Evolutionary conservation across 1,284 basidiomycete species (phyloP), one percentile per base, ranked within the genome.

Genomic region (Trametes sp.): DNA sequence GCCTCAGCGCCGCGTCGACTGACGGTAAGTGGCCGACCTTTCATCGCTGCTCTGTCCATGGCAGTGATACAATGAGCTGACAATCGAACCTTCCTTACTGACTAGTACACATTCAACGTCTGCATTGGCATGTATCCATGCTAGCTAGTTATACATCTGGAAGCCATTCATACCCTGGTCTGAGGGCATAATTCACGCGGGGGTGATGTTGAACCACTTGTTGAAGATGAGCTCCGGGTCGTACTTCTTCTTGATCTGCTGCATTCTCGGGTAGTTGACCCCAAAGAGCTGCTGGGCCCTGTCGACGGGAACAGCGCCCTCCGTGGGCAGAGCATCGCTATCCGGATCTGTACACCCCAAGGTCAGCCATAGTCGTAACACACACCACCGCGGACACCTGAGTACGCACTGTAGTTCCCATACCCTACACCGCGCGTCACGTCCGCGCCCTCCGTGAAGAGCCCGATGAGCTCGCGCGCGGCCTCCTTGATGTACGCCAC

Each of bases 151-250:
- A n/a, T n/a, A n/a, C n/a, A n/a, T n/a, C n/a, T n/a, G n/a, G n/a
- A n/a, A n/a, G n/a, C n/a, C n/a, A n/a, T n/a, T n/a, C n/a, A n/a
- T n/a, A n/a, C n/a, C n/a, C n/a, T n/a, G n/a, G n/a, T n/a, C n/a
- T n/a, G n/a, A n/a, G n/a, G n/a, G n/a, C n/a, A n/a, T n/a, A n/a
- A n/a, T n/a, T 31, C 16, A 49, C n/a, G 66, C 63, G 5, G 80
- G 80, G 0, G 64, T 66, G 50, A 82, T 82, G 9, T 78, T 73
- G 67, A 82, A 84, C 84, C 84, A 87, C 59, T 82, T 84, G 66
- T 79, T 79, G 73, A 88, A 87, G 16, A 86, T 70, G 55, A 77
- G 76, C 8, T 84, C 75, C 0, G 84, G 84, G 65, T 88, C 87
- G 69, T 84, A 84, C 45, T 75, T 75, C 62, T 72, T 76, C 77